phyloP scores from a whole-genome alignment of 345 rosid species.

The Boechera divaricarpa region DNA sequence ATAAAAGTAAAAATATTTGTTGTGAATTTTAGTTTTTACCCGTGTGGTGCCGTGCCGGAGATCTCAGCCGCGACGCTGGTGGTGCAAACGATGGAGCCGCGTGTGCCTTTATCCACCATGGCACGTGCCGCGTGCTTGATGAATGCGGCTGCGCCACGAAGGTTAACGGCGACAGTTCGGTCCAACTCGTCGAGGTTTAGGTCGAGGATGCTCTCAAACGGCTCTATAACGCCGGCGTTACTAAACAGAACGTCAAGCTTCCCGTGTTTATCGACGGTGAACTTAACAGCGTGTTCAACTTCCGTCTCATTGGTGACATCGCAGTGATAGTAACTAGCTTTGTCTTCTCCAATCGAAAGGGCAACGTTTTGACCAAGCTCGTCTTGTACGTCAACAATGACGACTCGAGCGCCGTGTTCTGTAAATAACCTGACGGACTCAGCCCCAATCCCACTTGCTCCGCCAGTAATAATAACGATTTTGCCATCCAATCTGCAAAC shows the following conservation, averaged over 20 bases:
- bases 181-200: conserved; percentile 61
- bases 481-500: conserved; percentile 76
- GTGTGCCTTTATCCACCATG: conserved; percentile 65
- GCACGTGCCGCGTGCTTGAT: conserved; percentile 83
- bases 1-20: background rate
- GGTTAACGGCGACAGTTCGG: conserved; percentile 63
- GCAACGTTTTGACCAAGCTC: conserved; percentile 60
- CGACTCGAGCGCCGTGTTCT: conserved; percentile 71
- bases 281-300: conserved; percentile 66
- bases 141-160: conserved; percentile 77
- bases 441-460: conserved; percentile 93
- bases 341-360: conserved; percentile 51
- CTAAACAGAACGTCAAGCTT: conserved; percentile 76
- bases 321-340: conserved; percentile 63
- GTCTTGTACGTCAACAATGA: conserved; percentile 77
- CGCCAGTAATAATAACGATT: conserved; percentile 85
- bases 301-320: conserved; percentile 83
- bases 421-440: conserved; percentile 67
- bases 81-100: conserved; percentile 88
- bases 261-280: conserved; percentile 56
- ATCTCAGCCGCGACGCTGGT: conserved; percentile 64
- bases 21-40: conserved; percentile 30
- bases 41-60: conserved; percentile 75
- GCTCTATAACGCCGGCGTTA: conserved; percentile 84
- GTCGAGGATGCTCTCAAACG: conserved; percentile 62